phyloP scores from a whole-genome alignment of 2,329 filamentous ascomycete species.

The Didymella lethalis region DNA sequence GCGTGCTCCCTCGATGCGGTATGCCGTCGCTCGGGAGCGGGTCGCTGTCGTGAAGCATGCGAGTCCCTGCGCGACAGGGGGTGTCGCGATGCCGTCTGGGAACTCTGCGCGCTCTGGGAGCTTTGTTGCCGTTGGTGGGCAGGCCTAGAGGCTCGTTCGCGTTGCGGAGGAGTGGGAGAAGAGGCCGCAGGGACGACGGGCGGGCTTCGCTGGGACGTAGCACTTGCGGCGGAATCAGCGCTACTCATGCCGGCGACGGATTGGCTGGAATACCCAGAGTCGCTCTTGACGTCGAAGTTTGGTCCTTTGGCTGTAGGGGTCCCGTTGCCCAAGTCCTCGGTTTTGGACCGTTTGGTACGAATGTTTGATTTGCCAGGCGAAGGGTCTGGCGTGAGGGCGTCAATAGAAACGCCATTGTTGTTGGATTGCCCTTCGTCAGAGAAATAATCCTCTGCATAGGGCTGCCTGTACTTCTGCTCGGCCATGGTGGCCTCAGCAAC shows the following conservation, averaged over 20 bases:
- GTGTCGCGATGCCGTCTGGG: constrained; percentile 28
- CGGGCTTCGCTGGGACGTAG: constrained; percentile 41
- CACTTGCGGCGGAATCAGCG: constrained; percentile 60
- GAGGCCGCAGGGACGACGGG: constrained; percentile 29
- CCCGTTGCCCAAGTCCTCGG: constrained; percentile 47
- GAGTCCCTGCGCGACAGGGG: constrained; percentile 33
- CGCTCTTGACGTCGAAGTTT: constrained; percentile 61
- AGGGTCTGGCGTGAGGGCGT: constrained; percentile 37
- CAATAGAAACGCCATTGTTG: constrained; percentile 32
- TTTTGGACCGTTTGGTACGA: constrained; percentile 57
- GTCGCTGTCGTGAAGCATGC: constrained; percentile 20
- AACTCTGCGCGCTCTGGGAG: constrained; percentile 34
- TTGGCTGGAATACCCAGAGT: constrained; percentile 69
- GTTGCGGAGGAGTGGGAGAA: constrained; percentile 9
- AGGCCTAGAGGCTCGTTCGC: constrained; percentile 24
- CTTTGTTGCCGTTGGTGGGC: constrained; percentile 28
- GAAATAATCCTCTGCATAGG: constrained; percentile 52
- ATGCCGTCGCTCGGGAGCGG: constrained; percentile 24
- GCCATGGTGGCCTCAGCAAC: constrained; percentile 18
- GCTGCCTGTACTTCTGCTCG: constrained; percentile 33
- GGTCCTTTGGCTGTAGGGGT: constrained; percentile 33
- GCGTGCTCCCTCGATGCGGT: constrained; percentile 26
- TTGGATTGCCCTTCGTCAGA: constrained; percentile 47
- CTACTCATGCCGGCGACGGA: constrained; percentile 62
- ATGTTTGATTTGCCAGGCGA: constrained; percentile 57